Conservation (phyloP, 495 filamentous ascomycete genomes). For the Rhypophila decipiens region DNA sequence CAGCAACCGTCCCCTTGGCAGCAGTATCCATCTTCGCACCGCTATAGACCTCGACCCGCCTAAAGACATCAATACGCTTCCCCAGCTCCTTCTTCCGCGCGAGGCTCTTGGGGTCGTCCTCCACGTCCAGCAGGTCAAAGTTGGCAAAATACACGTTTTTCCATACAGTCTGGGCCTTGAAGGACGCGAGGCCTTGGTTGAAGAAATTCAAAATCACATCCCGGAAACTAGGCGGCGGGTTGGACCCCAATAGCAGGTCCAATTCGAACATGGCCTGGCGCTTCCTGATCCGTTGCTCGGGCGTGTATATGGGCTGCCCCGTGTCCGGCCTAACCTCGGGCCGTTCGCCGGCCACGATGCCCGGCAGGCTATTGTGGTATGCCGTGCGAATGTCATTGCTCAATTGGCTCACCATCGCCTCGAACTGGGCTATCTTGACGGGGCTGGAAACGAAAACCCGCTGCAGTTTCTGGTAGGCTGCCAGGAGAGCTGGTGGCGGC, state of each 20-base stretch:
- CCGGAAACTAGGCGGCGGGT: constrained; percentile 41
- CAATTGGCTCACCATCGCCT: constrained; percentile 39
- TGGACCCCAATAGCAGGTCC: constrained; percentile 40
- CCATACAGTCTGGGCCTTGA: constrained; percentile 34
- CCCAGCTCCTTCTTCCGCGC: constrained; percentile 15
- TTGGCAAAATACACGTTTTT: constrained; percentile 46
- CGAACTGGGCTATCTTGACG: constrained; percentile 42
- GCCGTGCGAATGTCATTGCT: constrained; percentile 38
- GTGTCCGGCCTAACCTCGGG: constrained; percentile 14
- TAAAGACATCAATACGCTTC: constrained; percentile 38
- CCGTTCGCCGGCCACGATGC: constrained; percentile 24
- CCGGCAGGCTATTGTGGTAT: constrained; percentile 34
- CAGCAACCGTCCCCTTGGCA: background rate
- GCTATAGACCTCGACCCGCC: constrained; percentile 18
- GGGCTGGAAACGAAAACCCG: constrained; percentile 32
- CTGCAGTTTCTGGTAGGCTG: constrained; percentile 44
- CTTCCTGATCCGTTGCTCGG: constrained; percentile 32
- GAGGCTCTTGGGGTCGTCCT: constrained; percentile 29
- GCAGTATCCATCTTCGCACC: background rate
- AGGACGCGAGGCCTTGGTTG: constrained; percentile 30
- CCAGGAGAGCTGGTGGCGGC: constrained; percentile 27
- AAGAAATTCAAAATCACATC: constrained; percentile 44
- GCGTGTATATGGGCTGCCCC: constrained; percentile 19
- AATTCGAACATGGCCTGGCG: constrained; percentile 37
- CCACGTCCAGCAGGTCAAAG: constrained; percentile 42